Percentiles rank a stretch among this genome's conserved stretches.
Conservation (phyloP, 2,329 filamentous ascomycete species). For the Gyromitra esculenta region DNA sequence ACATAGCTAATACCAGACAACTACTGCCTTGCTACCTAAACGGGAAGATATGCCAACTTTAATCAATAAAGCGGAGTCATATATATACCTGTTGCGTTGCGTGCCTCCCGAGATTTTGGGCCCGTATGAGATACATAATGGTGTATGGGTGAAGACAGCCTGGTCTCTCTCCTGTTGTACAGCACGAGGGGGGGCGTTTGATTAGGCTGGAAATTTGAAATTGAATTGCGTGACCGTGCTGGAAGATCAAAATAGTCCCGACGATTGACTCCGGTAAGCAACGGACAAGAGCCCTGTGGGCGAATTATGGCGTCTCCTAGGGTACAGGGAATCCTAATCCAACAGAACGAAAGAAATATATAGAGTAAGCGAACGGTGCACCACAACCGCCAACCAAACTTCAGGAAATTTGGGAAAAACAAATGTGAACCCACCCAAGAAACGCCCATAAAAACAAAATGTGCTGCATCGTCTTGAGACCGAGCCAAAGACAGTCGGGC, state of each 20-base stretch:
- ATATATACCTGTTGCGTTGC: conserved; percentile 39
- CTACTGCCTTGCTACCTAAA: conserved; percentile 26
- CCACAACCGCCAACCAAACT: conserved; percentile 50
- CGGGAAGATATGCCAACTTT: conserved; percentile 8
- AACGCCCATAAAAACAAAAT: conserved; percentile 45
- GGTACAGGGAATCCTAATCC: conserved; percentile 48
- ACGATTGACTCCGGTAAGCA: conserved; percentile 53
- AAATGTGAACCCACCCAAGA: conserved; percentile 45
- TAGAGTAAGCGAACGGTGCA: conserved; percentile 49
- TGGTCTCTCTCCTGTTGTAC: conserved; percentile 37
- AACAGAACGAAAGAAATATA: conserved; percentile 48
- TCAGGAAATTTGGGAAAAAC: conserved; percentile 48
- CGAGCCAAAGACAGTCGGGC: conserved; percentile 32
- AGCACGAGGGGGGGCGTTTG: conserved; percentile 44
- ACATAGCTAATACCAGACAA: conserved; percentile 33
- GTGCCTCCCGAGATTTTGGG: conserved; percentile 39
- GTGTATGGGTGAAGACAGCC: conserved; percentile 29
- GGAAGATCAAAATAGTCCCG: conserved; percentile 54
- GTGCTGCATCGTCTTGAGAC: conserved; percentile 44
- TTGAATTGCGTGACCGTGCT: conserved; percentile 56
- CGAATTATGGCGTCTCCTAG: conserved; percentile 52
- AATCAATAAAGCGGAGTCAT: conserved; percentile 15
- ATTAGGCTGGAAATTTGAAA: conserved; percentile 53
- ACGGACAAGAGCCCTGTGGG: conserved; percentile 49
- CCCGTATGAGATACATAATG: conserved; percentile 41